Evolutionary conservation across 208 protist genomes (phyloP), one percentile per base, ranked within the genome.

Genomic region (Leishmania aethiopica): DNA sequence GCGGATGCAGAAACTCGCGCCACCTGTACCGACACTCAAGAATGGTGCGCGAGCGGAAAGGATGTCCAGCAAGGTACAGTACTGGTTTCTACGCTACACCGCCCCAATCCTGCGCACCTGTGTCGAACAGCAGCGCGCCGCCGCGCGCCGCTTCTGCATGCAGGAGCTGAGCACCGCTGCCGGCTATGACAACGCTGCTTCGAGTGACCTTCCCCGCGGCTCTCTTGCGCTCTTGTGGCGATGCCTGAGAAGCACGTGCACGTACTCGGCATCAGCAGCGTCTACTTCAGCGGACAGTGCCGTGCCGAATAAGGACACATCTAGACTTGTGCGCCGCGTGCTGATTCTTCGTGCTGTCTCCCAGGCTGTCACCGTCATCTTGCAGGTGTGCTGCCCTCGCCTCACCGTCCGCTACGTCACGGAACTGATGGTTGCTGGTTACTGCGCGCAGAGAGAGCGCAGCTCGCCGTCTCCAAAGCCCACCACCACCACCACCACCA

Each of bases 51-150:
- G 40, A 47, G 51, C 28, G 32, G 40, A 35, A 17, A 13, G 32
- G 32, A 25, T 71, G 60, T 60, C 74, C 0, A 71, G 28, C 8
- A 88, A 85, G 76, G 67, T 90, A 6, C 69, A 74, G 47, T 90
- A 84, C 72, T 83, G 79, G 78, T 88, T 90, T 74, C 55, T 88
- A 0, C 87, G 73, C 10, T 86, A 83, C 76, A 71, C 75, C 0
- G 77, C 45, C 1, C 80, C 77, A 49, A 81, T 88, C 0, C 60
- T 83, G n/a, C 62, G 45, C 3, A 42, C 17, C 64, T 75, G 81
- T 37, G 28, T 67, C 42, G 37, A 74, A 32, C 67, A 72, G 40
- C 81, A 84, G 35, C 79, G 78, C 13, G 19, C 28, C 19, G 78
- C 77, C 13, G 81, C 86, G 2, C 77, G 55, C 10, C 49, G 66